Evolutionary conservation across 2,329 filamentous ascomycete genomes (phyloP).

Genomic region (Verticillium zaregamsianum): DNA sequence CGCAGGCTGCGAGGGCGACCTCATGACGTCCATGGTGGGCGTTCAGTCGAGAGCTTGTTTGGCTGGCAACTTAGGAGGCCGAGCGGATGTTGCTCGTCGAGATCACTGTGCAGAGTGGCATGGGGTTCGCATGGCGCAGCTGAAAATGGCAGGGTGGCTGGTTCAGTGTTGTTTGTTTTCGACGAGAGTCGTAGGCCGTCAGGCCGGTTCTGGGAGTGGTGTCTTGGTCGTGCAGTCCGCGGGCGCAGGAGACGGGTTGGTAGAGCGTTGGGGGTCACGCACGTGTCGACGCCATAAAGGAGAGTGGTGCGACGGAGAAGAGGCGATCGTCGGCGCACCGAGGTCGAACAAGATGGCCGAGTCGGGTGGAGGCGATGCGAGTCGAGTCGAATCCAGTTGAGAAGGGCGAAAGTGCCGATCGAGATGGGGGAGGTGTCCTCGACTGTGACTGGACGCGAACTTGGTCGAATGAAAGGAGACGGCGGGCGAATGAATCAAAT

Average conservation of each 20-base stretch:
- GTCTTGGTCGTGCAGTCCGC: neutral
- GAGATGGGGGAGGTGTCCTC: neutral
- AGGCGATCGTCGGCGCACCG: neutral
- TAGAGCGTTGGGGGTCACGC: conserved; percentile 6
- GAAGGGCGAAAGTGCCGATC: neutral
- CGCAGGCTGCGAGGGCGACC: conserved; percentile 9
- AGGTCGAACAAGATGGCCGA: neutral
- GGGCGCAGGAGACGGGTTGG: neutral
- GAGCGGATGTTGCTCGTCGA: conserved; percentile 12
- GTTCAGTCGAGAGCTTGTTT: conserved; percentile 1
- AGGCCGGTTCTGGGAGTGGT: neutral
- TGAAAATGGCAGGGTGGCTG: neutral
- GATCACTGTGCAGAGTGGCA: conserved; percentile 9
- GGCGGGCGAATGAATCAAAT: neutral
- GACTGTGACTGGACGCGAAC: neutral
- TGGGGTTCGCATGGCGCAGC: conserved; percentile 9
- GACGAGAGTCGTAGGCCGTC: neutral
- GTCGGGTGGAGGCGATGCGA: neutral
- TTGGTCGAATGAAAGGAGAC: neutral
- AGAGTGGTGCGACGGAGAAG: neutral
- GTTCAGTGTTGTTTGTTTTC: conserved; percentile 7
- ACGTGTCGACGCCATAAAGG: conserved; percentile 17
- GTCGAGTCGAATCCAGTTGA: neutral
- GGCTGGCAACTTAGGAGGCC: conserved; percentile 10
- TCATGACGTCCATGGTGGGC: conserved; percentile 20